phyloP scores from a whole-genome alignment of 2,329 filamentous ascomycete species.

The Beauveria rudraprayagi region DNA sequence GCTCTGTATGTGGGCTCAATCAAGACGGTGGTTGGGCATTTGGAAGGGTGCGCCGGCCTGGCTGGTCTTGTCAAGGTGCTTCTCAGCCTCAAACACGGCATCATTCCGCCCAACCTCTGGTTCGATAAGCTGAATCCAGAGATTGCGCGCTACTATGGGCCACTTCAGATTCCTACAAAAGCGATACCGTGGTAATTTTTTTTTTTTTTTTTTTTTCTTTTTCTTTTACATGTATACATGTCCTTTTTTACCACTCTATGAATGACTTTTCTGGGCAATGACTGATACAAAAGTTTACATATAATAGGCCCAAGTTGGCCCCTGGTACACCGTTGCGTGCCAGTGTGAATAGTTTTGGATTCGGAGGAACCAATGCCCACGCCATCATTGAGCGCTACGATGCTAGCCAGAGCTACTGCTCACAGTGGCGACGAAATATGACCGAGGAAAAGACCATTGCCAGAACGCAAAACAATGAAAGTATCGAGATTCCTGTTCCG shows the following conservation, averaged over 20 bases:
- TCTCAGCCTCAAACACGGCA: slow-evolving; percentile 35
- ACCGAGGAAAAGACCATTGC: too few relatives aligned
- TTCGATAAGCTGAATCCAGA: slow-evolving; percentile 38
- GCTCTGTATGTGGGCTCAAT: slow-evolving; percentile 32
- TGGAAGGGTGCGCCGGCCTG: slow-evolving; percentile 38
- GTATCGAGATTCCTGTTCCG: neutral
- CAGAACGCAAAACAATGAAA: neutral
- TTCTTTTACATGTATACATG: too few relatives aligned
- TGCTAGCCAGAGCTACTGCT: neutral
- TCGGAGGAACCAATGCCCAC: slow-evolving; percentile 35
- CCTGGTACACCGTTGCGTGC: neutral
- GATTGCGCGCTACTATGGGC: slow-evolving; percentile 20
- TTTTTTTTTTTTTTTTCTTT: too few relatives aligned
- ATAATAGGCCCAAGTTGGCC: neutral
- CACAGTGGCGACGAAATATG: too few relatives aligned
- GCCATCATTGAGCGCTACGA: slow-evolving; percentile 15
- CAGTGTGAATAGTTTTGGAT: slow-evolving; percentile 37
- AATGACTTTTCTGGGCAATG: too few relatives aligned
- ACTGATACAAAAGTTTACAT: neutral
- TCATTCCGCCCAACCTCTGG: slow-evolving; percentile 37
- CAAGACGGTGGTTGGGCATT: slow-evolving; percentile 40
- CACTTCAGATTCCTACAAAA: slow-evolving; percentile 11
- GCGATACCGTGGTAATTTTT: neutral
- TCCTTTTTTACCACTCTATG: too few relatives aligned
- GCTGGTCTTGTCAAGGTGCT: slow-evolving; percentile 39